Conservation (phyloP, 805 yeast genomes). For the Candida nanaspora region DNA sequence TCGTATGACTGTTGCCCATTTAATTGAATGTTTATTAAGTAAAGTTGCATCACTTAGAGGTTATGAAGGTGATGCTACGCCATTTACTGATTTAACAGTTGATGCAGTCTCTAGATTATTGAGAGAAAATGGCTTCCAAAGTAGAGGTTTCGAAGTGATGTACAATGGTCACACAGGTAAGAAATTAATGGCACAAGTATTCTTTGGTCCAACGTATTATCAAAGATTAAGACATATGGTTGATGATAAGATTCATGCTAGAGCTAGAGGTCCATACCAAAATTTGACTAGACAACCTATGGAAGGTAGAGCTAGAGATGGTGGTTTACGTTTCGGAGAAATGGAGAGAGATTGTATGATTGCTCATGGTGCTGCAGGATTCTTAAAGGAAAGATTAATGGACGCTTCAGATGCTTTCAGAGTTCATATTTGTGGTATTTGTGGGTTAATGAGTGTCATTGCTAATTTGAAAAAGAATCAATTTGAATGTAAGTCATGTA, state of each 20-base stretch:
- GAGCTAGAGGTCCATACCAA: slow-evolving; percentile 99
- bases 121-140: slow-evolving; percentile 94
- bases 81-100: slow-evolving; percentile 96
- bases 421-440: slow-evolving; percentile 96
- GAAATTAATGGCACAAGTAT: slow-evolving; percentile 94
- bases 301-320: slow-evolving; percentile 98
- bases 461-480: slow-evolving; percentile 97
- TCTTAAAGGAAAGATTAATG: slow-evolving; percentile 95
- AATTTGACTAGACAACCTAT: slow-evolving; percentile 97
- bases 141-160: slow-evolving; percentile 98
- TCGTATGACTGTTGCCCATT: slow-evolving; percentile 99
- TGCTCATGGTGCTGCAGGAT: slow-evolving; percentile 99
- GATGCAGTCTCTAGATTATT: slow-evolving; percentile 90
- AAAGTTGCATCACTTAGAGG: slow-evolving; percentile 94
- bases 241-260: slow-evolving; percentile 97
- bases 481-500: slow-evolving; percentile 97
- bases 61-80: slow-evolving; percentile 98
- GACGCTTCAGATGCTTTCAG: slow-evolving; percentile 99
- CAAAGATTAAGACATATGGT: slow-evolving; percentile 99
- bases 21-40: slow-evolving; percentile 93
- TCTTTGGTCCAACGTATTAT: slow-evolving; percentile 99
- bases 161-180: slow-evolving; percentile 99
- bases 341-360: slow-evolving; percentile 99
- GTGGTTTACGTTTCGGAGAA: slow-evolving; percentile 98
- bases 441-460: slow-evolving; percentile 97